These are phyloP conservation scores for Ceratocystis variospora DNA, from an alignment of 2,329 filamentous ascomycete species.

Conservation along the genomic window DNA sequence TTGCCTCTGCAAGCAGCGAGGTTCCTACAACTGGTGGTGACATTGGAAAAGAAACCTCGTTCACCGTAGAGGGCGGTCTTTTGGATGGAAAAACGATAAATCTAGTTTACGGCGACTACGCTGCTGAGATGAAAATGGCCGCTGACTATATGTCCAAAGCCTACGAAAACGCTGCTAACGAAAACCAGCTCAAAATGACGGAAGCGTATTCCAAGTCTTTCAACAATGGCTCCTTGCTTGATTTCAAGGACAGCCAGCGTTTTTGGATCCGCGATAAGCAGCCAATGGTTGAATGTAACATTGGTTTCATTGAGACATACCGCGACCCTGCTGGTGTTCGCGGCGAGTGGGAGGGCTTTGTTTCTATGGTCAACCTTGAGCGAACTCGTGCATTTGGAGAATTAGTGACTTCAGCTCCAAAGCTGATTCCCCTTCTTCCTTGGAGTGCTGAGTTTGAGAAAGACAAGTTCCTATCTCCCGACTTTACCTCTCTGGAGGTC, in stretches of 20 bases:
- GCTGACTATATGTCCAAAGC: conserved; percentile 54
- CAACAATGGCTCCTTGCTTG: conserved; percentile 55
- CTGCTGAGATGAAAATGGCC: conserved; percentile 56
- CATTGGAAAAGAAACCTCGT: conserved; percentile 50
- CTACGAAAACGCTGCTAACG: conserved; percentile 55
- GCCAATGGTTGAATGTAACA: conserved; percentile 64
- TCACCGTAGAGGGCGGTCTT: conserved; percentile 43
- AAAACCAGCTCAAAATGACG: conserved; percentile 61
- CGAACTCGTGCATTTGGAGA: conserved; percentile 77
- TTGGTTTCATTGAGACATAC: conserved; percentile 79
- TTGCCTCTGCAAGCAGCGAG: conserved; percentile 51
- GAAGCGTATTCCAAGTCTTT: conserved; percentile 63
- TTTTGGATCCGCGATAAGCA: conserved; percentile 74
- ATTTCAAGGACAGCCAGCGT: conserved; percentile 68
- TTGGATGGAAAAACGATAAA: conserved; percentile 55
- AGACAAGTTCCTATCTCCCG: conserved; percentile 85
- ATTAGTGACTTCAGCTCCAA: conserved; percentile 66
- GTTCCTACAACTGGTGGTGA: conserved; percentile 52
- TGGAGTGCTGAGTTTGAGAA: conserved; percentile 89
- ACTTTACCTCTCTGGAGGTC: conserved; percentile 91
- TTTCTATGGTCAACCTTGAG: conserved; percentile 47
- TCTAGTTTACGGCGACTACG: conserved; percentile 62
- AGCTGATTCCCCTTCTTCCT: conserved; percentile 75
- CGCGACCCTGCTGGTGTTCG: conserved; percentile 68
- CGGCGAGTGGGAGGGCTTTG: conserved; percentile 77